phyloP scores from a whole-genome alignment of 345 rosid genomes.

The Eucalyptus tenuipes region DNA sequence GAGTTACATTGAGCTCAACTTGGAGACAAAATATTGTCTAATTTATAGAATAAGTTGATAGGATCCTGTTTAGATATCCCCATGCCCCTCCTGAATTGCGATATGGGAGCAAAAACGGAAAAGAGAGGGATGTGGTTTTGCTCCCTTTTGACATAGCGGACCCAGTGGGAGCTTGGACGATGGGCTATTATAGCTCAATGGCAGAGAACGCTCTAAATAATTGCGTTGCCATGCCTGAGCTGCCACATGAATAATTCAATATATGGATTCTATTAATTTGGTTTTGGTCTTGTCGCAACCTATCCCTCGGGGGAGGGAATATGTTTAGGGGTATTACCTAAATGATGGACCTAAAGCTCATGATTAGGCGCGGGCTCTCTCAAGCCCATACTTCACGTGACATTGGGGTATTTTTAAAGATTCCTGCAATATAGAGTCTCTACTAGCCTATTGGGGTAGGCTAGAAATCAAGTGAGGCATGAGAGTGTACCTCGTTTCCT shows the following conservation, averaged over 20 bases:
- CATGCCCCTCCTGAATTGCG: not conserved
- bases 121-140: not conserved
- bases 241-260: not conserved
- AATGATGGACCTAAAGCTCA: too few relatives aligned
- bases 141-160: not conserved
- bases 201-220: not conserved
- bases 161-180: not conserved
- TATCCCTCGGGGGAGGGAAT: accelerated
- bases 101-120: not conserved
- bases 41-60: not conserved
- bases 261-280: not conserved
- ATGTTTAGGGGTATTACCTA: too few relatives aligned
- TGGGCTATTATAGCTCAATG: not conserved
- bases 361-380: accelerated
- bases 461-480: too few relatives aligned
- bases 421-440: too few relatives aligned
- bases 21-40: not conserved
- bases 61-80: not conserved
- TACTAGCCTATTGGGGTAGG: too few relatives aligned
- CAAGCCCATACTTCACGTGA: too few relatives aligned
- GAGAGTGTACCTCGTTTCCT: too few relatives aligned
- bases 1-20: not conserved
- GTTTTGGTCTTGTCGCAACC: not conserved
- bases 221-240: not conserved
- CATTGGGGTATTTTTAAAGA: too few relatives aligned